Base-by-base conservation (phyloP, 495 filamentous ascomycete species). In the Penicillium paxilli region DNA sequence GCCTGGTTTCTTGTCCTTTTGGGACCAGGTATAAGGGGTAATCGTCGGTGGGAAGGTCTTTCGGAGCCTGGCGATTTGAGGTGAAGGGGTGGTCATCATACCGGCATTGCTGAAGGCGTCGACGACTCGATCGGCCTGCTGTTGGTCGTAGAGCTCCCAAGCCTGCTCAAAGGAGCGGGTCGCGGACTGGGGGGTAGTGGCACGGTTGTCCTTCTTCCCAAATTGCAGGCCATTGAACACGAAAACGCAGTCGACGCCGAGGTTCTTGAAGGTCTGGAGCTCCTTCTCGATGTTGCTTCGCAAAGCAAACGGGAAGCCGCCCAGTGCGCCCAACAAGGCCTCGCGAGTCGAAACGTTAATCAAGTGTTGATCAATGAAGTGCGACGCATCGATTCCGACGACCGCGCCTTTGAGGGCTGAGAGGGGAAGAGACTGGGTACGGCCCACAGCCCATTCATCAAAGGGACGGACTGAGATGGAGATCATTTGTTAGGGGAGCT, bases 211-310 rank as follows among this genome's bases (percentile, higher is more conserved):
- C 54, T 86, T 83, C 54, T 85, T 88, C 41, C 82, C 84, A 55
- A 88, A 81, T 12, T 89, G 82, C 49, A 96, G 79, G 26, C 95
- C 95, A 68, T 89, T 87, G 72, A 99, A 98, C 44, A 98, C 83
- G 63, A 98, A 98, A 44, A 92, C 66, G 28, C 85, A 89, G 24
- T 69, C 82, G 40, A 91, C 86, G 21, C 48, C 78, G 67, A 72
- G 82, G 69, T 35, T 80, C 69, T 67, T 84, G 74, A 82, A 92
- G 81, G 59, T 76, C 71, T 57, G 78, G 5, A 99, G 73, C 51
- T 96, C 89, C 28, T 78, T 77, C 63, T 89, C 81, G 50, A 98
- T 87, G 47, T 85, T 84, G 26, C 68, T 69, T 63, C 84, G 77
- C 51, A 93, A 70, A 38, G 87, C 85, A 54, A 95, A 90, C 2